Evolutionary conservation across 2,329 filamentous ascomycete genomes (phyloP).

Genomic region (Pestalotiopsis sp.): DNA sequence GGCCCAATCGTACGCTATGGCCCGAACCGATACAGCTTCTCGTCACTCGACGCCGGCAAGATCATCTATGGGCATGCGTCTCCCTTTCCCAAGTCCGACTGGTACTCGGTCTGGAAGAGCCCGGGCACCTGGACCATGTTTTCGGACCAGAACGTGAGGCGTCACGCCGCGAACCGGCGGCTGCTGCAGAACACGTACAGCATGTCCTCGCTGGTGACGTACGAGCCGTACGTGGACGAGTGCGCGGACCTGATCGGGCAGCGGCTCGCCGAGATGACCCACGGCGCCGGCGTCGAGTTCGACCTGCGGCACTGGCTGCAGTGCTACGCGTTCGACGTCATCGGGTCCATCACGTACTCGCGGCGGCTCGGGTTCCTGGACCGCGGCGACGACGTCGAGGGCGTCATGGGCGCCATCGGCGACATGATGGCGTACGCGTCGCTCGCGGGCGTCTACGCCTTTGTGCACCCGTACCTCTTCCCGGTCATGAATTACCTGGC

Average conservation of each 20-base stretch:
- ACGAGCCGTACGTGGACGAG: conserved; percentile 35
- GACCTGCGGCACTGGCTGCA: conserved; percentile 20
- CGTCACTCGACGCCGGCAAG: conserved; percentile 39
- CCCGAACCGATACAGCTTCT: conserved; percentile 48
- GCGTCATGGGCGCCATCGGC: background rate
- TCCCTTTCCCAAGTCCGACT: conserved; percentile 34
- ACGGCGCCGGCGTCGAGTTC: conserved; percentile 20
- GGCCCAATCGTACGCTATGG: conserved; percentile 46
- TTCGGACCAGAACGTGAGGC: conserved; percentile 26
- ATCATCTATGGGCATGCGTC: conserved; percentile 41
- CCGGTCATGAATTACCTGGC: conserved; percentile 12
- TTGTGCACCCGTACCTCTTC: conserved; percentile 17
- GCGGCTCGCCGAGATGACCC: conserved; percentile 28
- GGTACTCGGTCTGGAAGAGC: conserved; percentile 30
- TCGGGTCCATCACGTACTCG: conserved; percentile 22
- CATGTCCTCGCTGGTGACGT: conserved; percentile 34
- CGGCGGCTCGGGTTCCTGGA: conserved; percentile 27
- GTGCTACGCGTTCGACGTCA: conserved; percentile 29
- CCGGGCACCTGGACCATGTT: conserved; percentile 29
- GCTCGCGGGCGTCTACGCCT: conserved; percentile 25
- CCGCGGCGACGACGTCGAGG: conserved; percentile 21
- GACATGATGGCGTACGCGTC: conserved; percentile 19
- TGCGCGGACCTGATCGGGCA: conserved; percentile 29
- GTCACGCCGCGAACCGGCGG: conserved; percentile 27
- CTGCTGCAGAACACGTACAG: conserved; percentile 32